Conservation (phyloP, 257 asterid genomes). For the Echites panduratus region DNA sequence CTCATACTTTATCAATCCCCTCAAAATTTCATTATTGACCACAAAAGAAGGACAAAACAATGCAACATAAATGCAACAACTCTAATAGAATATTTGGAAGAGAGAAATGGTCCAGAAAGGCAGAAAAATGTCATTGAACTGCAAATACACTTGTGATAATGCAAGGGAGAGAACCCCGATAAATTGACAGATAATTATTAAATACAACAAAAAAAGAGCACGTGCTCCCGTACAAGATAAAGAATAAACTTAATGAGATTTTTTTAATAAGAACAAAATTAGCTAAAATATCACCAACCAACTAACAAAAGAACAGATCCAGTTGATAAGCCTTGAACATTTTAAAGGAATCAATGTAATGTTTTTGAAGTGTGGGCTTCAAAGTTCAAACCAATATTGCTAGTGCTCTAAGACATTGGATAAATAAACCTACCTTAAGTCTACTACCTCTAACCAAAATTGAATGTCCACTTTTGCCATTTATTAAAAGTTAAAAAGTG, state of each 20-base stretch:
- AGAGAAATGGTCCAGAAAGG: background rate
- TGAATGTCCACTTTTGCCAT: too few relatives aligned
- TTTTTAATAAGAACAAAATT: background rate
- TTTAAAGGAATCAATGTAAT: background rate
- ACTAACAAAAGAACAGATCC: background rate
- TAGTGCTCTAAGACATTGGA: background rate
- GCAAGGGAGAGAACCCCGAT: background rate
- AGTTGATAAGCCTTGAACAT: background rate
- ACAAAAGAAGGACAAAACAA: background rate
- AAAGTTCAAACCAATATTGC: background rate
- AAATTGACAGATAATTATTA: too few relatives aligned
- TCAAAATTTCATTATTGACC: background rate
- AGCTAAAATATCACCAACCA: background rate
- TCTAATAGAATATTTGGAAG: background rate
- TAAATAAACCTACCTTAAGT: too few relatives aligned
- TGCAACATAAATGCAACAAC: background rate
- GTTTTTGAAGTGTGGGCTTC: background rate
- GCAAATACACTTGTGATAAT: background rate
- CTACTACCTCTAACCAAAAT: too few relatives aligned
- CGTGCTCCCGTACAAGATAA: background rate
- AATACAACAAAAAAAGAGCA: background rate
- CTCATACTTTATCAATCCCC: background rate
- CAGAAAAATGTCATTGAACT: background rate
- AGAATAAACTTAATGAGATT: background rate
- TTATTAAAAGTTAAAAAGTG: too few relatives aligned